Evolutionary conservation across 495 filamentous ascomycete genomes (phyloP).

Genomic region (Cairneyella variabilis): DNA sequence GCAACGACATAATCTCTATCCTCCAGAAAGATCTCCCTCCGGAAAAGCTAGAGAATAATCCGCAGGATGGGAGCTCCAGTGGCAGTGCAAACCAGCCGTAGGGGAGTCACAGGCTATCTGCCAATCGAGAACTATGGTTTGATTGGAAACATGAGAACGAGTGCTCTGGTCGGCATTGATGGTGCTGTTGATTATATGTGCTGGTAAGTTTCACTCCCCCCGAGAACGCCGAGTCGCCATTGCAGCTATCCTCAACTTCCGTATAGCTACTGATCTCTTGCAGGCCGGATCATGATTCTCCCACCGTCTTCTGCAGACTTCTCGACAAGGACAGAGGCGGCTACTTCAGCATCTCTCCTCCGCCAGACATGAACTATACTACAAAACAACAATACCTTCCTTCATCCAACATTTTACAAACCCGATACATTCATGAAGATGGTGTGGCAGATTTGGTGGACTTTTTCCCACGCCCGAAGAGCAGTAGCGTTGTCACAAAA

Average conservation of each 20-base stretch:
- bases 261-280: neutral
- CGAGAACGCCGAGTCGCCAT: neutral
- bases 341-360: constrained; percentile 59
- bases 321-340: constrained; percentile 70
- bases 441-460: constrained; percentile 68
- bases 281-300: constrained; percentile 66
- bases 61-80: constrained; percentile 11
- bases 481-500: constrained; percentile 24
- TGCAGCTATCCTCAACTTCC: neutral
- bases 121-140: constrained; percentile 74
- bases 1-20: too few species aligned
- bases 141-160: constrained; percentile 76
- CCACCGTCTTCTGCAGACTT: constrained; percentile 62
- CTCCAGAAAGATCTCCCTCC: too few species aligned
- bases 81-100: constrained; percentile 8
- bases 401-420: constrained; percentile 67
- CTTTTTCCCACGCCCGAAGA: constrained; percentile 63
- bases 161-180: constrained; percentile 65
- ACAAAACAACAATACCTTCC: constrained; percentile 71
- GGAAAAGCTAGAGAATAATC: too few species aligned
- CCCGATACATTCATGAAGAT: constrained; percentile 65
- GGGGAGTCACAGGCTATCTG: constrained; percentile 40
- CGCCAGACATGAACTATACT: constrained; percentile 41
- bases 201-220: constrained; percentile 41
- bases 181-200: constrained; percentile 74